Percentiles rank a stretch among this genome's conserved stretches.
These are phyloP conservation scores for Alternaria viburni DNA, from an alignment of 2,329 filamentous ascomycete genomes.

Conservation along the genomic window DNA sequence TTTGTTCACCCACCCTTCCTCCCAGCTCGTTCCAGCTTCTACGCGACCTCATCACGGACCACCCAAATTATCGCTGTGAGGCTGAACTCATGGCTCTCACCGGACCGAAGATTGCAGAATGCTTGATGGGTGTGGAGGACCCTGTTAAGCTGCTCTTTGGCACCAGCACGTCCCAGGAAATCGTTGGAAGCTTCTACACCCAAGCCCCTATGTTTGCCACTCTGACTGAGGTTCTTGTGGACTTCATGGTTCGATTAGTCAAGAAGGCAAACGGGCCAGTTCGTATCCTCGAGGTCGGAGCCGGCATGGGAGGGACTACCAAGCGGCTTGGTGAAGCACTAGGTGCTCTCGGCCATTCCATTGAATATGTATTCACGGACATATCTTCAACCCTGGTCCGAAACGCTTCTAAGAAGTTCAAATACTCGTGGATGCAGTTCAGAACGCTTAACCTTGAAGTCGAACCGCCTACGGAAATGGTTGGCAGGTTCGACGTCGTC, in stretches of 20 bases:
- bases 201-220: slow-evolving; percentile 25
- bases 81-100: slow-evolving; percentile 15
- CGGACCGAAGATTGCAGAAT: slow-evolving; percentile 17
- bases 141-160: slow-evolving; percentile 22
- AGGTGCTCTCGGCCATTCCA: neutral
- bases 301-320: slow-evolving; percentile 50
- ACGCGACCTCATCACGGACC: slow-evolving; percentile 1
- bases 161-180: slow-evolving; percentile 7
- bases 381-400: slow-evolving; percentile 48
- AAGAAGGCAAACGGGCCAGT: slow-evolving; percentile 13
- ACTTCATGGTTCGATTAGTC: slow-evolving; percentile 9
- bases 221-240: slow-evolving; percentile 18
- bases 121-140: slow-evolving; percentile 17
- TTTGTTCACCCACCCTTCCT: neutral
- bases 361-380: slow-evolving; percentile 52
- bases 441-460: slow-evolving; percentile 35
- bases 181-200: slow-evolving; percentile 22
- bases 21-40: neutral
- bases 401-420: slow-evolving; percentile 36
- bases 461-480: neutral
- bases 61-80: slow-evolving; percentile 18
- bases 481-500: slow-evolving; percentile 12
- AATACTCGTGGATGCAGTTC: slow-evolving; percentile 44
- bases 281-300: slow-evolving; percentile 49
- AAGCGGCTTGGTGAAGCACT: slow-evolving; percentile 17